Base-by-base conservation (phyloP, 106 monocot species). In the Amphibolis antarctica region DNA sequence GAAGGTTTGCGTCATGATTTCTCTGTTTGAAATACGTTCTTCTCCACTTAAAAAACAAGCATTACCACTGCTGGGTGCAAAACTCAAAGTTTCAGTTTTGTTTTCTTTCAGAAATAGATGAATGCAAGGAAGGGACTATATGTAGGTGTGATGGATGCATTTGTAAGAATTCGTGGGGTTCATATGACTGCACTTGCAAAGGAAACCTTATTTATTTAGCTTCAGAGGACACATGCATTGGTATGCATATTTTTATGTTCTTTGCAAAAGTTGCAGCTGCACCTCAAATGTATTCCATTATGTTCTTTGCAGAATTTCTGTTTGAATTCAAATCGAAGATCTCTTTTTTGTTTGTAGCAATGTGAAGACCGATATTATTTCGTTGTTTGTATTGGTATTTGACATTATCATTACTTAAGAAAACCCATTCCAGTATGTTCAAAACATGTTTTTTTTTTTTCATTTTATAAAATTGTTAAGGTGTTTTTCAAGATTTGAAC, bases 161-260 rank as follows among this genome's bases (percentile, higher is more conserved):
- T 28, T 94, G 94, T 74, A 94, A 80, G 59, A 89, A 94, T 56
- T 82, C 71, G 20, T 94, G 89, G 89, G 94, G 94, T 26, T 72
- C 83, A 63, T 94, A 74, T 66, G 81, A 89, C 53, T 94, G 94
- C 86, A 84, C 76, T 59, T 94, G 94, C 74, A 80, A 64, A 42
- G 79, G 79, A 0, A 62, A 80, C 59, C 79, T 60, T 64, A 31
- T 94, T 56, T 94, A 94, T 70, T 68, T 94, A 42, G 64, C 58
- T 51, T 78, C 73, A 30, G 86, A 83, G 66, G 94, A 94, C 68
- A 80, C 66, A 54, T 94, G 94, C 66, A 78, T 94, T 43, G 81
- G 93, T 93, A 63, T 74, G 76, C 49, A 26, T 46, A 44, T 17
- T 27, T 57, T 57, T 14, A 57, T 36, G 36, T 36, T 36, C 4